Evolutionary conservation across 2,329 filamentous ascomycete genomes (phyloP).

Genomic region (Nemania sp.): DNA sequence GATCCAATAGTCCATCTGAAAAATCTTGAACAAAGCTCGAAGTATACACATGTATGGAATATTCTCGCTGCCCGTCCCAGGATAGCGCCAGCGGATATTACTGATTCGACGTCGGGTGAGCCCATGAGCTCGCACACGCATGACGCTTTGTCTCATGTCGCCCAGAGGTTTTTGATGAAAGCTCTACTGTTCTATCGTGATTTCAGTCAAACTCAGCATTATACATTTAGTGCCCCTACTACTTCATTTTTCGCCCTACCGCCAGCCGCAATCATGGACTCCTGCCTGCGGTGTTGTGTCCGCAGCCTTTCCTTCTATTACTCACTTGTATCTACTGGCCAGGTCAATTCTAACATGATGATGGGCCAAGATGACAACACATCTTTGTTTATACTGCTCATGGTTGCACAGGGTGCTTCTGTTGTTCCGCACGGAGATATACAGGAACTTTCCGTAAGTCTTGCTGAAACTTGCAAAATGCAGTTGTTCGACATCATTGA

Average conservation of each 20-base stretch:
- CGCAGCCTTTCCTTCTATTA: slow-evolving; percentile 69
- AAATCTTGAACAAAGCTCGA: slow-evolving; percentile 53
- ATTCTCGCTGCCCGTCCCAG: slow-evolving; percentile 48
- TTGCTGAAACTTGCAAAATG: slow-evolving; percentile 72
- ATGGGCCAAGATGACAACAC: slow-evolving; percentile 68
- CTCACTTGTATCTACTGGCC: slow-evolving; percentile 61
- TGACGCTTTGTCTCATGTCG: slow-evolving; percentile 72
- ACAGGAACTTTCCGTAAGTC: slow-evolving; percentile 64
- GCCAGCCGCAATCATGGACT: slow-evolving; percentile 66
- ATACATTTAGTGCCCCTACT: slow-evolving; percentile 55
- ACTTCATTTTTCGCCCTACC: slow-evolving; percentile 68
- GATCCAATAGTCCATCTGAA: slow-evolving; percentile 57
- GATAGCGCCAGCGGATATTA: slow-evolving; percentile 42
- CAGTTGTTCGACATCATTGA: slow-evolving; percentile 73
- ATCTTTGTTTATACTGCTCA: slow-evolving; percentile 67
- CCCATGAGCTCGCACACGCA: slow-evolving; percentile 55
- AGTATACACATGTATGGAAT: slow-evolving; percentile 51
- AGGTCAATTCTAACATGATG: slow-evolving; percentile 68
- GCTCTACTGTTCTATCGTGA: slow-evolving; percentile 69
- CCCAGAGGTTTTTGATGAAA: slow-evolving; percentile 70
- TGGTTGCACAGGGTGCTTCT: slow-evolving; percentile 72
- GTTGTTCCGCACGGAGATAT: slow-evolving; percentile 68
- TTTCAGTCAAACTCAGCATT: slow-evolving; percentile 46
- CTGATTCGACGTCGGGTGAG: slow-evolving; percentile 47
- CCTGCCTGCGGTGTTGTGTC: slow-evolving; percentile 67